These are phyloP conservation scores for Vanrija sp. DNA, from an alignment of 1,284 basidiomycete genomes.

Conservation along the genomic window DNA sequence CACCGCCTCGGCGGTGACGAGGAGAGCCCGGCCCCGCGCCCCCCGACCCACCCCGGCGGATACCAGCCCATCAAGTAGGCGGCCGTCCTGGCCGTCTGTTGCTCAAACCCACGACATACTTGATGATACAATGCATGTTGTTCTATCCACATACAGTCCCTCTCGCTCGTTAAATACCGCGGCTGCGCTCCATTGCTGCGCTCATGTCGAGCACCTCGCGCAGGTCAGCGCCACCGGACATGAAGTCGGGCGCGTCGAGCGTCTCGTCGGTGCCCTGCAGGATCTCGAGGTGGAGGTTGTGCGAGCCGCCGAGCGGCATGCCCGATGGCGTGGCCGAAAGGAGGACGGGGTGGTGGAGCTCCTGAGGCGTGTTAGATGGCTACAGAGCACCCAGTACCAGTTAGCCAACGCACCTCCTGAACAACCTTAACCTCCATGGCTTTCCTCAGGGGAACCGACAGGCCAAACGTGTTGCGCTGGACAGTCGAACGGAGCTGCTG, in stretches of 20 bases:
- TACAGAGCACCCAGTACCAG: too few species aligned
- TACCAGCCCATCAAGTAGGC: conserved; percentile 31
- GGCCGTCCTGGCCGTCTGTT: too few species aligned
- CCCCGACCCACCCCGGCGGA: conserved; percentile 20
- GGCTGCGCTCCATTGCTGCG: conserved; percentile 41
- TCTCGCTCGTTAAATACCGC: conserved; percentile 29
- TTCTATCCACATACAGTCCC: neutral
- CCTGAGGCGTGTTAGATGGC: conserved; percentile 13
- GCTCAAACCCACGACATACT: neutral
- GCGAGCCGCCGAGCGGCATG: conserved; percentile 44
- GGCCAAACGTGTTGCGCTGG: conserved; percentile 77
- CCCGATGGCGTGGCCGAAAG: conserved; percentile 32
- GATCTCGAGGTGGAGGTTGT: conserved; percentile 84
- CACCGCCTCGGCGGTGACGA: conserved; percentile 35
- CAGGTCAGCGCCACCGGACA: conserved; percentile 45
- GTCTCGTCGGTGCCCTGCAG: conserved; percentile 83
- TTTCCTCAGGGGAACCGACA: conserved; percentile 80
- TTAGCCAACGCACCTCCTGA: conserved; percentile 60
- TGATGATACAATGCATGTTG: conserved; percentile 25
- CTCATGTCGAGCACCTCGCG: conserved; percentile 41
- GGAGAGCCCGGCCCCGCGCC: conserved; percentile 13
- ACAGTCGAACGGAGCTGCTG: conserved; percentile 80
- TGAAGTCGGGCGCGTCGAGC: conserved; percentile 69
- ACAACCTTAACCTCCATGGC: conserved; percentile 94
- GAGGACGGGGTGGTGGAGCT: conserved; percentile 40